These are phyloP conservation scores for Suhomyces yuchorum DNA, from an alignment of 1,139 yeast genomes.

Conservation along the genomic window DNA sequence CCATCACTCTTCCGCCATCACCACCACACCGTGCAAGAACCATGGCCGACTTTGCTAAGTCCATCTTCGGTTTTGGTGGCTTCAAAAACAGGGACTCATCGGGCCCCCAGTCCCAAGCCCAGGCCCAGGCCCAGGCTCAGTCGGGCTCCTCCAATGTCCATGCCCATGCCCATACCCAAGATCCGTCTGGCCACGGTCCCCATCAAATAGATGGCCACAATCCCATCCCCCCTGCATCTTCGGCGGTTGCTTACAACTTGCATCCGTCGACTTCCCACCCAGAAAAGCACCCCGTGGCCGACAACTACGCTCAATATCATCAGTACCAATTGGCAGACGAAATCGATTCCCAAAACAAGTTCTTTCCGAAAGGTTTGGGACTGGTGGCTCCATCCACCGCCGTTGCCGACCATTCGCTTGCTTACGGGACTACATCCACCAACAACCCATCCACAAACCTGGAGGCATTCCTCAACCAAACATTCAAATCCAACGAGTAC, in stretches of 20 bases:
- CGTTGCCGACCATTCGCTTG: conserved; percentile 60
- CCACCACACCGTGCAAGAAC: background rate
- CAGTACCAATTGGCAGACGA: conserved; percentile 11
- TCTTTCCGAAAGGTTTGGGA: conserved; percentile 40
- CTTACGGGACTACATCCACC: conserved; percentile 64
- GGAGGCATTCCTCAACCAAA: conserved; percentile 30
- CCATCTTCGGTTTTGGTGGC: conserved; percentile 59
- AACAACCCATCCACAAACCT: conserved; percentile 19
- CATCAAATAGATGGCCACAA: background rate
- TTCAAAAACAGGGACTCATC: conserved; percentile 32
- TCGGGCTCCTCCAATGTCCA: conserved; percentile 1
- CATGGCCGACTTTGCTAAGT: conserved; percentile 68
- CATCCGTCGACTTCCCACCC: background rate
- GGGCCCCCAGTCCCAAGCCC: conserved; percentile 15
- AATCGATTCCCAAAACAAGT: conserved; percentile 24
- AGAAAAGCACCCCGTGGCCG: conserved; percentile 3
- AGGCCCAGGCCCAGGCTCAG: conserved; percentile 1
- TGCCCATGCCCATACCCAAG: background rate
- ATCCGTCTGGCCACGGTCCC: background rate
- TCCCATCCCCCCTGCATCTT: conserved; percentile 5
- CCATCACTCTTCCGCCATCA: background rate
- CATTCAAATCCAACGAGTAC: conserved; percentile 22
- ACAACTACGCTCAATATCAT: conserved; percentile 6
- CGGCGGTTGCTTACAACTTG: conserved; percentile 3
- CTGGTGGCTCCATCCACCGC: conserved; percentile 64